phyloP scores from a whole-genome alignment of 2,329 filamentous ascomycete genomes.

The Aspergillus niger region DNA sequence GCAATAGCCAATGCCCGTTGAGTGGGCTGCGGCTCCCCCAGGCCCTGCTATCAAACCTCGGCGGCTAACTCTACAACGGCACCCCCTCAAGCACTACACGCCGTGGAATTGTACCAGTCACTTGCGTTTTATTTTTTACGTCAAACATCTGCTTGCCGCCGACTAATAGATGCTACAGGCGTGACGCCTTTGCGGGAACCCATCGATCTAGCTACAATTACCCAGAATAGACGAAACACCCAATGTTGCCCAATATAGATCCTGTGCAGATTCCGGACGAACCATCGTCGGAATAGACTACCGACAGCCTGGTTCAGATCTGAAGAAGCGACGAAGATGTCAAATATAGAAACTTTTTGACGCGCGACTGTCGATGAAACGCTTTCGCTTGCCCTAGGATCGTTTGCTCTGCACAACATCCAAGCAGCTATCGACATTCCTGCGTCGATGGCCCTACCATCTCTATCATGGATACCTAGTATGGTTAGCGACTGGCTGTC shows the following conservation, averaged over 20 bases:
- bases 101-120: conserved; percentile 11
- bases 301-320: conserved; percentile 21
- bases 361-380: conserved; percentile 44
- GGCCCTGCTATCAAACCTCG: conserved; percentile 15
- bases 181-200: conserved; percentile 13
- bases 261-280: conserved; percentile 24
- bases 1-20: conserved; percentile 12
- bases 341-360: conserved; percentile 46
- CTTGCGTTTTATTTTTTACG: not conserved
- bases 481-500: conserved; percentile 32
- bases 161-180: conserved; percentile 14
- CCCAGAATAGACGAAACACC: conserved; percentile 31
- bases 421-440: conserved; percentile 15
- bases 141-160: conserved; percentile 24
- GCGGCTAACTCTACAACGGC: conserved; percentile 20
- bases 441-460: conserved; percentile 17
- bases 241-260: conserved; percentile 28
- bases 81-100: conserved; percentile 13
- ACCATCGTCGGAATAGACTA: conserved; percentile 24
- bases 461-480: conserved; percentile 31
- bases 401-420: conserved; percentile 27
- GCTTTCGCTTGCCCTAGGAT: conserved; percentile 29
- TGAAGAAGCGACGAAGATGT: conserved; percentile 36
- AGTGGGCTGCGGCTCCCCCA: conserved; percentile 16
- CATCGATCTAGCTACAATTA: conserved; percentile 21